These are phyloP conservation scores for Chytriomyces hyalinus DNA, from an alignment of 192 early-diverging fungal genomes.

Conservation along the genomic window DNA sequence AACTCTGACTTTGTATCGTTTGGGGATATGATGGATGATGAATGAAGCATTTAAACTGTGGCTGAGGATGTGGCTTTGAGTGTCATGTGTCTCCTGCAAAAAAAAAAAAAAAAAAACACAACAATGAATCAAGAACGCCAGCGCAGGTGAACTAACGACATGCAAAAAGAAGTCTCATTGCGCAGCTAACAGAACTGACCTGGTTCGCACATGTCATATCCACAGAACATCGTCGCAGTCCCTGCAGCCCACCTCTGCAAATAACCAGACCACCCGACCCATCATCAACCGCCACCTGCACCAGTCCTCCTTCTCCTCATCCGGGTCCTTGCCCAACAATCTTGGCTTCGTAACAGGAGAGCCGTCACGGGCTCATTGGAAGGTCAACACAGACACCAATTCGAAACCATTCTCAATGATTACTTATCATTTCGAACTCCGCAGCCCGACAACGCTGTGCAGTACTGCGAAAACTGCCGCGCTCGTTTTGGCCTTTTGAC, in stretches of 20 bases:
- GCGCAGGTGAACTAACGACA: not conserved
- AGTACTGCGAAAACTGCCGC: constrained; percentile 8
- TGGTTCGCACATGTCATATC: not conserved
- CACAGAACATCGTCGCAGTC: constrained; percentile 1
- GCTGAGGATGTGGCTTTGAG: not conserved
- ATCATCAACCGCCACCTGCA: not conserved
- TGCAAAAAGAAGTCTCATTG: not conserved
- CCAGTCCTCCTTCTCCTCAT: not conserved
- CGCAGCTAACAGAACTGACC: not conserved
- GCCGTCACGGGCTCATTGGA: constrained; percentile 26
- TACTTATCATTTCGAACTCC: not conserved
- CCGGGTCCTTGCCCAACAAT: not conserved
- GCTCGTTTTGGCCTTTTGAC: constrained; percentile 21
- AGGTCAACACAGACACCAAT: constrained; percentile 15
- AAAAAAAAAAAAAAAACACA: not conserved
- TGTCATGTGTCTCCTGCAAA: not conserved
- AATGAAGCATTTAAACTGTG: constrained; percentile 1
- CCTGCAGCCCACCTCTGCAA: not conserved
- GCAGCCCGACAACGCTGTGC: constrained; percentile 11
- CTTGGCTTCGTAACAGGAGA: constrained; percentile 23
- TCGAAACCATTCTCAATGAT: not conserved
- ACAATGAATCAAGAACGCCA: not conserved
- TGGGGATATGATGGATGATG: constrained; percentile 3
- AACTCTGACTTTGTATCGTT: constrained; percentile 25
- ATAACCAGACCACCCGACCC: not conserved